phyloP scores from a whole-genome alignment of 352 stramenopile genomes.

The Pythium diclinum region DNA sequence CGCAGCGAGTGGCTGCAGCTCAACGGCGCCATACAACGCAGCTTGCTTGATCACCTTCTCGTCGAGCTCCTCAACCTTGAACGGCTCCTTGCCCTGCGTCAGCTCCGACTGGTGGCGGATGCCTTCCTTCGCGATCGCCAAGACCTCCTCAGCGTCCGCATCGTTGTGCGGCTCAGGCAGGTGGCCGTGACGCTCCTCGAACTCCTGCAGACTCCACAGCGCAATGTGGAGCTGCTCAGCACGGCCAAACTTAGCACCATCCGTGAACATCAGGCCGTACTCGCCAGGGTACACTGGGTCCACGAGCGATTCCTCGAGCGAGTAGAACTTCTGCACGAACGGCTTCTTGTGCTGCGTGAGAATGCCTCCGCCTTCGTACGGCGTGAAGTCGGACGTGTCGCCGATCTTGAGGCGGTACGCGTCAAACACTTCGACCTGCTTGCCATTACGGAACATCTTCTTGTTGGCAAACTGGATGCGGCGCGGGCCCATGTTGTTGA shows the following conservation, averaged over 20 bases:
- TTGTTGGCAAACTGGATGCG: slow-evolving; percentile 83
- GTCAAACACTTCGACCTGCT: slow-evolving; percentile 84
- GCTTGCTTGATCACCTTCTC: slow-evolving; percentile 61
- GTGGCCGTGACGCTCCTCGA: slow-evolving; percentile 63
- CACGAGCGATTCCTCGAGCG: slow-evolving; percentile 65
- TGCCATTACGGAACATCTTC: slow-evolving; percentile 84
- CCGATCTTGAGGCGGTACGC: slow-evolving; percentile 80
- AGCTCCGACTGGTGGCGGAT: slow-evolving; percentile 67
- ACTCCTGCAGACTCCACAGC: slow-evolving; percentile 78
- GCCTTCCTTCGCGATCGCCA: slow-evolving; percentile 60
- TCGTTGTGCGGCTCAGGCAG: slow-evolving; percentile 68
- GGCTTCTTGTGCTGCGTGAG: slow-evolving; percentile 85
- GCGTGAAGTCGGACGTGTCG: slow-evolving; percentile 76
- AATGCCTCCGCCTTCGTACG: slow-evolving; percentile 76
- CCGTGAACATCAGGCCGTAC: slow-evolving; percentile 83
- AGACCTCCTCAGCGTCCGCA: slow-evolving; percentile 55
- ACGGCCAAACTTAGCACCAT: slow-evolving; percentile 85
- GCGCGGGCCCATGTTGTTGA: slow-evolving; percentile 70
- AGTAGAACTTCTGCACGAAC: slow-evolving; percentile 71
- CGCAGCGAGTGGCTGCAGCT: slow-evolving; percentile 77
- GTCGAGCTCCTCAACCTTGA: slow-evolving; percentile 69
- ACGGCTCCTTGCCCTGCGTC: slow-evolving; percentile 49
- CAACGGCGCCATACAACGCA: slow-evolving; percentile 53
- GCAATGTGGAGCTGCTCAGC: slow-evolving; percentile 79
- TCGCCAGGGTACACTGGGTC: slow-evolving; percentile 64